Base-by-base conservation (phyloP, 2,329 filamentous ascomycete genomes). In the Xenoacremonium recifei region DNA sequence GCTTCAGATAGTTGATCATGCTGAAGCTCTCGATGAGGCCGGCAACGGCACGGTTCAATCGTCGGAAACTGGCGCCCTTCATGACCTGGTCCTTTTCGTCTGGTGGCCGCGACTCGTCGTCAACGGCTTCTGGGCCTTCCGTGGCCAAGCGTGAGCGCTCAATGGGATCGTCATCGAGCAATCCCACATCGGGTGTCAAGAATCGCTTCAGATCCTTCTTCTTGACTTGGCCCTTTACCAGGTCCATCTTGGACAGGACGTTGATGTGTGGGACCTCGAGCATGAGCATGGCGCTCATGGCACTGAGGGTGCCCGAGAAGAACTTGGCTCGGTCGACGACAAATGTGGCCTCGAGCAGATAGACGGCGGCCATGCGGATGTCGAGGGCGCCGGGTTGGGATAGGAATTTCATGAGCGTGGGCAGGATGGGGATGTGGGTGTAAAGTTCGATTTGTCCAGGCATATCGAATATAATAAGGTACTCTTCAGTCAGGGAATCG, bases 221-320 rank as follows among this genome's bases (percentile, higher is more conserved):
- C 44, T 84, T 84, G 19, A 97, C 80, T 66, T 93, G 88, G 29
- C 88, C 89, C 64, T 93, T 93, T 53, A 97, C 83, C 47, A 97
- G 79, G 64, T 99, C 93, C 91, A 97, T 97, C 71, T 99, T 99
- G 62, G 87, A 95, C 42, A 99, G 72, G 47, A 99, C 86, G 64
- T 99, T 99, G 62, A 99, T 82, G 63, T 99, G 93, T 4, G 93
- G 93, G 51, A 97, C 82, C 69, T 97, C 93, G 49, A 99, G 80
- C 89, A 97, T 93, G 59, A 99, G 82, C 93, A 99, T 99, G 51
- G 93, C 91, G 59, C 88, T 95, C 93, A 99, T 97, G 51, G 93
- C 93, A 62, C 87, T 93, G 46, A 99, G 74, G 0, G 93, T 96
- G 11, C 93, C 93, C 0, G 93, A 85, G 67, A 99, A 97, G 76